Base-by-base conservation (phyloP, 2,329 filamentous ascomycete species). In the Sporothrix pallida region DNA sequence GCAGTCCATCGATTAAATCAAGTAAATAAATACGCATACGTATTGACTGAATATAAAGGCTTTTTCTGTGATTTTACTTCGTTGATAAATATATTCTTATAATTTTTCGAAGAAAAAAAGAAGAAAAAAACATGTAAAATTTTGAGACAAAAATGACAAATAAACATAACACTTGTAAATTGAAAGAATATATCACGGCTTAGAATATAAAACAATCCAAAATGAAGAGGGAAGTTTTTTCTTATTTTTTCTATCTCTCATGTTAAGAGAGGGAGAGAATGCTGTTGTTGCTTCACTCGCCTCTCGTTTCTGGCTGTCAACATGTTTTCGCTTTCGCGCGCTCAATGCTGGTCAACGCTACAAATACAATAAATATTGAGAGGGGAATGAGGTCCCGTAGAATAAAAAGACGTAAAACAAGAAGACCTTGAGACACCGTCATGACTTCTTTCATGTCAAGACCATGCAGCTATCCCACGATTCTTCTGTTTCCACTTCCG, bases 341-440 rank as follows among this genome's bases (percentile, higher is more conserved):
- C 37, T 65, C 42, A 20, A 48, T 48, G 62, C 42, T 67, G 20
- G 42, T 46, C 62, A 42, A 67, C 48, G 62, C 62, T 26, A 67
- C 46, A 44, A 23, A 48, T 67, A 48, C 62, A 67, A 67, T 26
- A 67, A 26, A 23, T 3, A 44, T 3, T 7, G 17, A 12, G 12
- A 20, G 12, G 62, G 42, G 37, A 20, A 20, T 26, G 62, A 15
- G 15, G 4, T 17, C 46, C 48, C 50, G 42, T 44, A 42, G 50
- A 54, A 54, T 44, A n/a, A 31, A 42, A 56, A 46, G 3, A 70
- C 31, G 42, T 9, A 26, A n/a, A 67, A 67, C 8, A 65, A 12
- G 13, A 65, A 23, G 42, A 67, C 48, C 3, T 15, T 7, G 20
- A 15, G n/a, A 48, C 17, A 4, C 13, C 20, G 20, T 23, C 20